These are phyloP conservation scores for Jasminum sambac DNA, from an alignment of 257 asterid species.

Conservation along the genomic window DNA sequence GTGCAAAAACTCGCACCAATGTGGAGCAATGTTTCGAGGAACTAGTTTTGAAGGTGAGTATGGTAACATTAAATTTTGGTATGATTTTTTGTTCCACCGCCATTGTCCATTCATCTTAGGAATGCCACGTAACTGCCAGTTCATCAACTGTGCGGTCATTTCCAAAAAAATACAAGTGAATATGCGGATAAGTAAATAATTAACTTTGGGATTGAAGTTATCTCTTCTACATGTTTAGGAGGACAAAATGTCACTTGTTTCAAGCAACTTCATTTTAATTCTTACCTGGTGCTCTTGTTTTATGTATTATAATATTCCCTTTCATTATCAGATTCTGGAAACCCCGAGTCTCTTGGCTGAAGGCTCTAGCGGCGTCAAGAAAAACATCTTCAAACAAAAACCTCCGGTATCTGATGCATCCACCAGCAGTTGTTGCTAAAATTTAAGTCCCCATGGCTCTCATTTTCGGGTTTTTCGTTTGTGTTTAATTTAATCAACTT, in stretches of 20 bases:
- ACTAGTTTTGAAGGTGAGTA: conserved; percentile 75
- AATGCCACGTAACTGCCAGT: too few relatives aligned
- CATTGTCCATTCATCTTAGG: not conserved
- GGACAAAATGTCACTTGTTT: too few relatives aligned
- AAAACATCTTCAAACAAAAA: conserved; percentile 91
- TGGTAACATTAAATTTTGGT: not conserved
- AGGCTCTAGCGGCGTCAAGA: conserved; percentile 70
- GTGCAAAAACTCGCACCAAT: conserved; percentile 88
- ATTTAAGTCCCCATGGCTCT: conserved; percentile 4
- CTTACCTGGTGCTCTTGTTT: not conserved
- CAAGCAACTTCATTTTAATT: too few relatives aligned
- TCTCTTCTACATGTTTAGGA: too few relatives aligned
- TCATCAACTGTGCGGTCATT: too few relatives aligned
- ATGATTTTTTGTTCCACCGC: not conserved
- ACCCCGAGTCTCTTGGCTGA: conserved; percentile 85
- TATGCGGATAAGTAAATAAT: too few relatives aligned
- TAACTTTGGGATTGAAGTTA: too few relatives aligned
- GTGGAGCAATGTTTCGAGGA: conserved; percentile 98
- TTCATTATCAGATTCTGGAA: conserved; percentile 67
- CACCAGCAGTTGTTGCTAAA: conserved; percentile 83
- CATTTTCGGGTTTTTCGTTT: not conserved
- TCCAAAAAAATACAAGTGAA: too few relatives aligned
- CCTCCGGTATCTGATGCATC: conserved; percentile 72
- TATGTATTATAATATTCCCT: not conserved
- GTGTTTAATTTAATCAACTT: conserved; percentile 17